phyloP scores from a whole-genome alignment of 176 grass and related monocot species.

The Tillandsia fasciculata region DNA sequence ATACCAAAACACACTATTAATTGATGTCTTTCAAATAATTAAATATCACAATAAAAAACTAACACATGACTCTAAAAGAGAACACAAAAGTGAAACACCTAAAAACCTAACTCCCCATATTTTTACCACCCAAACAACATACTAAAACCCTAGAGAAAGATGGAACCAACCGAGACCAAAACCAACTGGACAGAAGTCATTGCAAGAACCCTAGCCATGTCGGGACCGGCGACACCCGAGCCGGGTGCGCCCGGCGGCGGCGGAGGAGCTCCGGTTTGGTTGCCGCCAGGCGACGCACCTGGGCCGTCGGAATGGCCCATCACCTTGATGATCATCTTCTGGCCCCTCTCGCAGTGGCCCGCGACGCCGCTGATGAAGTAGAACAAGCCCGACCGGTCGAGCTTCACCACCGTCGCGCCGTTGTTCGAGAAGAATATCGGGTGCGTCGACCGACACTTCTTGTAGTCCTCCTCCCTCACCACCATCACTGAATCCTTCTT shows the following conservation, averaged over 20 bases:
- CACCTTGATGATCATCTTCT: constrained; percentile 71
- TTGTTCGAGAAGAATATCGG: constrained; percentile 79
- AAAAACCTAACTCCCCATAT: background rate
- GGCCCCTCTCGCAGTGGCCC: constrained; percentile 71
- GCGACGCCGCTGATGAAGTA: constrained; percentile 66
- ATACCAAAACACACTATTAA: too few species aligned
- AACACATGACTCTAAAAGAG: too few species aligned
- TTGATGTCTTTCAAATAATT: too few species aligned
- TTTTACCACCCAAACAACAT: background rate
- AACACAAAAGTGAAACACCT: background rate
- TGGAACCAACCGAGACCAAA: background rate
- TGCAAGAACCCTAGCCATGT: background rate
- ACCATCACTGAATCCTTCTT: constrained; percentile 69
- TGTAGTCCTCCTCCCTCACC: constrained; percentile 64
- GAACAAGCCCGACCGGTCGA: constrained; percentile 37
- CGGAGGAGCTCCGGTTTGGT: background rate
- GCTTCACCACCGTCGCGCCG: constrained; percentile 37
- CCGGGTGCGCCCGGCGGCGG: background rate
- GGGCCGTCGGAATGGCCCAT: constrained; percentile 11
- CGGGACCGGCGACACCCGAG: background rate
- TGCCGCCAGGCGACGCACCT: background rate
- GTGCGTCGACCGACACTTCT: constrained; percentile 42
- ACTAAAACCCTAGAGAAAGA: background rate
- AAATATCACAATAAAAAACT: too few species aligned
- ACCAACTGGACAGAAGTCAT: background rate